Evolutionary conservation across 2,329 filamentous ascomycete genomes (phyloP).

Genomic region (Fusarium temperatum): DNA sequence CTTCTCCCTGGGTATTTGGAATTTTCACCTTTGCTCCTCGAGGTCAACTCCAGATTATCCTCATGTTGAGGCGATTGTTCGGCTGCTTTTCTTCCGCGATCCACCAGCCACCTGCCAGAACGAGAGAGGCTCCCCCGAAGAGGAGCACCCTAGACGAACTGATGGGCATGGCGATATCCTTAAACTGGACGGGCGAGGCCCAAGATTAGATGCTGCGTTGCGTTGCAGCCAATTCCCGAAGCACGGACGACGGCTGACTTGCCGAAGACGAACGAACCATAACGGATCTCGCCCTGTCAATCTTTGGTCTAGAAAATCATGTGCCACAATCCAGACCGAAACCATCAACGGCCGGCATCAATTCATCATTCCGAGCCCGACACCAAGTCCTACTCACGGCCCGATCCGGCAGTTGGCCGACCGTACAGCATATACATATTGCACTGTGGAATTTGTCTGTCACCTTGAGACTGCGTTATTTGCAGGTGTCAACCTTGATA

Average conservation of each 20-base stretch:
- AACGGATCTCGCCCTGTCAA: not conserved
- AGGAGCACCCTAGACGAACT: not conserved
- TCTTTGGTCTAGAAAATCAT: not conserved
- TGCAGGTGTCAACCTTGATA: not conserved
- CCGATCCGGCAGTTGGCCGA: constrained; percentile 20
- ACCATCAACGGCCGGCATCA: not conserved
- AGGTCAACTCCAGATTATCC: not conserved
- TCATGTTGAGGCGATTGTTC: constrained; percentile 4
- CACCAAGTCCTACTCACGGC: not conserved
- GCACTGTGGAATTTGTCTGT: not conserved
- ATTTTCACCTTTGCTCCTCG: not conserved
- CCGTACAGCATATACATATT: not conserved
- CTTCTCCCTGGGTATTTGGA: constrained; percentile 1
- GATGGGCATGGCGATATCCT: not conserved
- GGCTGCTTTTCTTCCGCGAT: not conserved
- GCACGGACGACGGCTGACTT: not conserved
- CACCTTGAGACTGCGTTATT: not conserved
- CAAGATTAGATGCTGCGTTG: not conserved
- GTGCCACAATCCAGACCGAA: not conserved
- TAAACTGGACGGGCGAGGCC: not conserved
- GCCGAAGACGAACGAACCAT: not conserved
- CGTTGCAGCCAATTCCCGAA: not conserved
- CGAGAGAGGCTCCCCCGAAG: constrained; percentile 8
- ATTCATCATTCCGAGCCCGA: constrained; percentile 10
- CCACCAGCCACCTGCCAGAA: constrained; percentile 17